These are phyloP conservation scores for Pharus latifolius DNA, from an alignment of 176 grass and related monocot species.

Conservation along the genomic window DNA sequence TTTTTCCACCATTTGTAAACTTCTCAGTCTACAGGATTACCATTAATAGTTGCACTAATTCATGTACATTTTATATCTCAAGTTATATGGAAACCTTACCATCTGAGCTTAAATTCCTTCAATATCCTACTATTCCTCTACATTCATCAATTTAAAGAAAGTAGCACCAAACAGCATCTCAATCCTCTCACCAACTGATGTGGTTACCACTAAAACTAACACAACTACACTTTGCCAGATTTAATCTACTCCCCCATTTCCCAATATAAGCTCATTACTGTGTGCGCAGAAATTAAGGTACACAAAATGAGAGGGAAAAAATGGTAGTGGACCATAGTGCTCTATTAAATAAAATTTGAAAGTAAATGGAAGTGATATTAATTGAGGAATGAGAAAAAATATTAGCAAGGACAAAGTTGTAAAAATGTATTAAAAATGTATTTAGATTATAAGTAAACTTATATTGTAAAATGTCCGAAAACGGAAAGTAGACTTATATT, in stretches of 20 bases:
- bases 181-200: neutral
- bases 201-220: neutral
- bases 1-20: neutral
- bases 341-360: too few relatives aligned
- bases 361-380: too few relatives aligned
- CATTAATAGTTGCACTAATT: neutral
- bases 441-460: too few relatives aligned
- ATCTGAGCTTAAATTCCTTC: neutral
- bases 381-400: too few relatives aligned
- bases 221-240: neutral
- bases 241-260: neutral
- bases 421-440: too few relatives aligned
- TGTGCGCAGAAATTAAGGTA: too few relatives aligned
- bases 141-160: neutral
- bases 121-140: neutral
- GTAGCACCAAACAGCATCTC: neutral
- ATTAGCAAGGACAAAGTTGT: too few relatives aligned
- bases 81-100: neutral
- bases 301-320: too few relatives aligned
- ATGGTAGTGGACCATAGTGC: too few relatives aligned
- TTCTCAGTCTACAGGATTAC: constrained; percentile 1
- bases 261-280: too few relatives aligned
- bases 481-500: too few relatives aligned
- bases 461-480: too few relatives aligned
- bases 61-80: neutral